Evolutionary conservation across 169 alveolate genomes (phyloP).

Genomic region (Blepharisma undulans): DNA sequence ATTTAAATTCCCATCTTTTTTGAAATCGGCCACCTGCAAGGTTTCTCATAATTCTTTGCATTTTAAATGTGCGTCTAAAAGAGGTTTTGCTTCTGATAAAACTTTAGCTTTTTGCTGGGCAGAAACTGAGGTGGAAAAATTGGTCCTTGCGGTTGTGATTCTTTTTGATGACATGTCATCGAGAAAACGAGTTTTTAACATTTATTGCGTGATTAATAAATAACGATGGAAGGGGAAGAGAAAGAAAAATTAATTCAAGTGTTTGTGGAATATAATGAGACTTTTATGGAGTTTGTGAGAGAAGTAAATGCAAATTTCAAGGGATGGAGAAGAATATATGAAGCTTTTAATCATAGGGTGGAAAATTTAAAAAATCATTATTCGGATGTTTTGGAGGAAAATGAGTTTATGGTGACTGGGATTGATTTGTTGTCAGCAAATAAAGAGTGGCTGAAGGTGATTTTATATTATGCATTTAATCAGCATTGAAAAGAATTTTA

Average conservation of each 20-base stretch:
- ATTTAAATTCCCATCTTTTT: constrained; percentile 55
- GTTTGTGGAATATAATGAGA: background rate
- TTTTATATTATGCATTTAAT: background rate
- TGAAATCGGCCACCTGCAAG: constrained; percentile 50
- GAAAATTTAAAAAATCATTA: background rate
- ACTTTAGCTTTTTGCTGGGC: background rate
- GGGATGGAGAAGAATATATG: background rate
- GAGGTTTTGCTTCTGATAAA: constrained; percentile 33
- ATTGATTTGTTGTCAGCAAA: background rate
- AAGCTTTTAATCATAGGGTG: background rate
- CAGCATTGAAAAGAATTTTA: background rate
- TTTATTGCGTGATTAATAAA: background rate
- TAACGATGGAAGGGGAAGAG: background rate
- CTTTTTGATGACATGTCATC: background rate
- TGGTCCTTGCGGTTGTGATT: background rate
- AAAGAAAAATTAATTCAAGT: background rate
- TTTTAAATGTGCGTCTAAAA: constrained; percentile 25
- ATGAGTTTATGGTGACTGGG: background rate
- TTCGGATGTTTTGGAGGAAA: background rate
- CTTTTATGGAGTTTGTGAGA: background rate
- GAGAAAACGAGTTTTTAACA: background rate
- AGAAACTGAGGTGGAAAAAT: constrained; percentile 6
- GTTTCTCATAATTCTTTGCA: constrained; percentile 49
- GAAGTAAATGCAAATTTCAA: background rate
- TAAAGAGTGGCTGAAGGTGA: background rate